phyloP scores from a whole-genome alignment of 331 rosid species.

The Rhamnella rubrinervis region DNA sequence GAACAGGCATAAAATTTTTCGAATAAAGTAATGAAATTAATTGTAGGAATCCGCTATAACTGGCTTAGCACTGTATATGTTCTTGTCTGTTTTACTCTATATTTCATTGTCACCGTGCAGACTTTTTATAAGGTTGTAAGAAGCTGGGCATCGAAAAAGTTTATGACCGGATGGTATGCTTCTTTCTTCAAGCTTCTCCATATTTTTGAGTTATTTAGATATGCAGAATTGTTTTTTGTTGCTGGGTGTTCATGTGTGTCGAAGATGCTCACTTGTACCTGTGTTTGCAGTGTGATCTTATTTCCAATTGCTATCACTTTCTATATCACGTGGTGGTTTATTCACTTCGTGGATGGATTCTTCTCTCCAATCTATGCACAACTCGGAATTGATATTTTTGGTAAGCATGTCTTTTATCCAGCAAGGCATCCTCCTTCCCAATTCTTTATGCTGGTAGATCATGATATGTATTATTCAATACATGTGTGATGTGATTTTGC shows the following conservation, averaged over 20 bases:
- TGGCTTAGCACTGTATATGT: neutral
- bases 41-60: neutral
- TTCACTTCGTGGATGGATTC: slow-evolving; percentile 95
- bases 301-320: slow-evolving; percentile 96
- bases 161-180: slow-evolving; percentile 94
- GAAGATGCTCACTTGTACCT: slow-evolving; percentile 25
- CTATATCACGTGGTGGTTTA: slow-evolving; percentile 98
- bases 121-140: slow-evolving; percentile 82
- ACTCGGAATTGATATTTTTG: slow-evolving; percentile 92
- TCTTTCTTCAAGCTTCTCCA: slow-evolving; percentile 26
- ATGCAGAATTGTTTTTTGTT: slow-evolving; percentile 1
- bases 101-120: slow-evolving; percentile 45
- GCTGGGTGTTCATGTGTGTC: neutral
- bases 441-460: neutral
- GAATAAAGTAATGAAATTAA: too few relatives aligned
- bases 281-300: slow-evolving; percentile 85
- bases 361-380: slow-evolving; percentile 97
- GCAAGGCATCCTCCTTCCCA: neutral
- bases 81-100: neutral
- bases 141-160: slow-evolving; percentile 97
- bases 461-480: slow-evolving; percentile 11
- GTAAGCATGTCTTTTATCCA: slow-evolving; percentile 42
- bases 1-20: too few relatives aligned
- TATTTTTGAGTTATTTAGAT: slow-evolving; percentile 7
- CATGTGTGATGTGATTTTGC: neutral